Evolutionary conservation across 1,284 basidiomycete genomes (phyloP).

Genomic region (Sphagnurus paluster): DNA sequence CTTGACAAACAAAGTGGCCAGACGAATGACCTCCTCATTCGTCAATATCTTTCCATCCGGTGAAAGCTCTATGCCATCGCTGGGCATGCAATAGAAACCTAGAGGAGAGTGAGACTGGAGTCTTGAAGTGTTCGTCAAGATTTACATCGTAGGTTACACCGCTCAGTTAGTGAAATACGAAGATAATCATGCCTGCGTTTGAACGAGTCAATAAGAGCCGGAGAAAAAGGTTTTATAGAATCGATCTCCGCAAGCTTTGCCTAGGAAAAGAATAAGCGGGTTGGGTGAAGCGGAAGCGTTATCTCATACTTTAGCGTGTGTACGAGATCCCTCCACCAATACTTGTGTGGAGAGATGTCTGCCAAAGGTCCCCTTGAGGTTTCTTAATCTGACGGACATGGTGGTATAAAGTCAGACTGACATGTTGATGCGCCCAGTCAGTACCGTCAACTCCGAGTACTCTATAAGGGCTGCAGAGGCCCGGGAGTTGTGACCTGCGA

Average conservation of each 20-base stretch:
- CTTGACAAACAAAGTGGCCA: constrained; percentile 78
- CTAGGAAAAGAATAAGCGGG: constrained; percentile 26
- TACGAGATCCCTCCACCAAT: constrained; percentile 5
- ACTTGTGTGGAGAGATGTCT: constrained; percentile 10
- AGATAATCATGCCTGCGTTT: constrained; percentile 78
- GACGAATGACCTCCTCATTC: constrained; percentile 73
- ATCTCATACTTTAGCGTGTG: constrained; percentile 19
- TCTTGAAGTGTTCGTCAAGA: constrained; percentile 13
- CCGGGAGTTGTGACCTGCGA: background rate
- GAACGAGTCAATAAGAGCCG: constrained; percentile 67
- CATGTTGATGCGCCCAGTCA: constrained; percentile 3
- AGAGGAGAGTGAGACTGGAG: constrained; percentile 8
- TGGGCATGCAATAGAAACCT: constrained; percentile 93
- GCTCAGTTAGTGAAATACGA: constrained; percentile 83
- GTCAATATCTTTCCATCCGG: constrained; percentile 70
- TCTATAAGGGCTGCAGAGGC: no score
- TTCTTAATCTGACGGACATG: constrained; percentile 10
- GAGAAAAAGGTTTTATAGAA: constrained; percentile 43
- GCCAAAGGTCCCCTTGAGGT: constrained; percentile 1
- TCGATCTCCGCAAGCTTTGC: constrained; percentile 57
- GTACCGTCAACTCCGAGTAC: background rate
- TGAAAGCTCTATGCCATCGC: constrained; percentile 76
- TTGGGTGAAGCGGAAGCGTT: background rate
- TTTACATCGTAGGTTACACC: constrained; percentile 85
- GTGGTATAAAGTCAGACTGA: constrained; percentile 5